These are phyloP conservation scores for Coccinonectria pachysandricola DNA, from an alignment of 2,329 filamentous ascomycete genomes.

Conservation along the genomic window DNA sequence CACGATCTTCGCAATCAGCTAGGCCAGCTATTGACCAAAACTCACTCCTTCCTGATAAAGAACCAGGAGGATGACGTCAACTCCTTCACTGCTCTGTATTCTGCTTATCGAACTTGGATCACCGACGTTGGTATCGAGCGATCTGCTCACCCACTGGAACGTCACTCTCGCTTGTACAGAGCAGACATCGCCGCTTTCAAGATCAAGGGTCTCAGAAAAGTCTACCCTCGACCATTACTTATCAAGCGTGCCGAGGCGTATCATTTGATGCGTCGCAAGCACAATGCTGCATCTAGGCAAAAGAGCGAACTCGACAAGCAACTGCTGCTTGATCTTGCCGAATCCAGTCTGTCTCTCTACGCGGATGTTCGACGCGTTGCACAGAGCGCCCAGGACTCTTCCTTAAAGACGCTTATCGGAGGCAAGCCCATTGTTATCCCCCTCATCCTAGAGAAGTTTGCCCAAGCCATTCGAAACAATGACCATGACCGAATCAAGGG, in stretches of 20 bases:
- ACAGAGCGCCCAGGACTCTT: slow-evolving; percentile 85
- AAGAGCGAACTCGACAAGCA: slow-evolving; percentile 85
- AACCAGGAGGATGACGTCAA: slow-evolving; percentile 92
- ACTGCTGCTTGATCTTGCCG: slow-evolving; percentile 74
- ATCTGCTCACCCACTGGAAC: slow-evolving; percentile 85
- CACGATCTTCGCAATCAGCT: slow-evolving; percentile 73
- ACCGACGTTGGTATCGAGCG: slow-evolving; percentile 94
- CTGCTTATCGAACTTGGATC: slow-evolving; percentile 91
- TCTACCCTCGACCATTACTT: slow-evolving; percentile 85
- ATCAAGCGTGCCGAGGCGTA: slow-evolving; percentile 91
- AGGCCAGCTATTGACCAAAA: slow-evolving; percentile 69
- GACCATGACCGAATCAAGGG: slow-evolving; percentile 93
- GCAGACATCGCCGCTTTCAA: slow-evolving; percentile 89
- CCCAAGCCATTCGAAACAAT: slow-evolving; percentile 64
- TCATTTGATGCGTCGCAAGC: slow-evolving; percentile 84
- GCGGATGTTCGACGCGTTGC: slow-evolving; percentile 93
- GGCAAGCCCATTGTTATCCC: slow-evolving; percentile 84
- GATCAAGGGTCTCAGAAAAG: slow-evolving; percentile 82
- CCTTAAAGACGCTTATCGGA: slow-evolving; percentile 81
- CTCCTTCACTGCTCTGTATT: slow-evolving; percentile 88
- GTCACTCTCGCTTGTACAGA: slow-evolving; percentile 72
- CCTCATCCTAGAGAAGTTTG: slow-evolving; percentile 68
- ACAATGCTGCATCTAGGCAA: slow-evolving; percentile 80
- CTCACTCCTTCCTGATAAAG: slow-evolving; percentile 71
- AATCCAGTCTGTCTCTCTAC: slow-evolving; percentile 84